A percentile compares a stretch with the other conserved stretches of the same genome.
These are phyloP conservation scores for Juncus effusus DNA, from an alignment of 176 grass and related monocot genomes.

Conservation along the genomic window DNA sequence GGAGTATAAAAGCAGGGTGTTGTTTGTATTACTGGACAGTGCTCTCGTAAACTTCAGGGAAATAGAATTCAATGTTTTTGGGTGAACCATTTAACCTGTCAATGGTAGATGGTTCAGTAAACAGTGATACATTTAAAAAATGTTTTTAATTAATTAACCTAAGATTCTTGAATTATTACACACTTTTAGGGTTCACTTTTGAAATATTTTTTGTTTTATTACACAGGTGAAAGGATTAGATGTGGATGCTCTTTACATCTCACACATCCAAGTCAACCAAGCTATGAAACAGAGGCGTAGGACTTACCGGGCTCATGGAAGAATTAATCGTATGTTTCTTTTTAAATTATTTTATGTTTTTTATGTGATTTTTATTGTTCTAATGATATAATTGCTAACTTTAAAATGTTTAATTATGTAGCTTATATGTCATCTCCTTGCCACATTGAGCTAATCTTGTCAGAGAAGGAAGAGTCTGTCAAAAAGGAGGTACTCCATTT, in stretches of 20 bases:
- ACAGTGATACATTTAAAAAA: slow-evolving; percentile 47
- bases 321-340: slow-evolving; percentile 56
- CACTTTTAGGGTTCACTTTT: too few species aligned
- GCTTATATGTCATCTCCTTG: slow-evolving; percentile 85
- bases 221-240: slow-evolving; percentile 66
- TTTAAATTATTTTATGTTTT: not conserved
- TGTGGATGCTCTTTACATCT: slow-evolving; percentile 68
- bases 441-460: slow-evolving; percentile 75
- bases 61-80: slow-evolving; percentile 46
- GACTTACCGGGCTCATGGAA: slow-evolving; percentile 66
- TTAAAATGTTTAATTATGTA: slow-evolving; percentile 20
- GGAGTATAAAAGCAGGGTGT: slow-evolving; percentile 41
- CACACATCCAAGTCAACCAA: slow-evolving; percentile 75
- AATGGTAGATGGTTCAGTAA: slow-evolving; percentile 77
- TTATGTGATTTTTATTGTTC: not conserved
- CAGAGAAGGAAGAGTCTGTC: slow-evolving; percentile 78
- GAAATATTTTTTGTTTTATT: not conserved
- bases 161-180: not conserved
- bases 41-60: slow-evolving; percentile 52
- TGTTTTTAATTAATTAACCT: not conserved
- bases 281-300: slow-evolving; percentile 62
- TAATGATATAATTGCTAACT: not conserved
- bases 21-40: slow-evolving; percentile 29
- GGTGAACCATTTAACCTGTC: slow-evolving; percentile 46
- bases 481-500: slow-evolving; percentile 57